Base-by-base conservation (phyloP, 495 filamentous ascomycete species). In the Hypoxylon cercidicola region DNA sequence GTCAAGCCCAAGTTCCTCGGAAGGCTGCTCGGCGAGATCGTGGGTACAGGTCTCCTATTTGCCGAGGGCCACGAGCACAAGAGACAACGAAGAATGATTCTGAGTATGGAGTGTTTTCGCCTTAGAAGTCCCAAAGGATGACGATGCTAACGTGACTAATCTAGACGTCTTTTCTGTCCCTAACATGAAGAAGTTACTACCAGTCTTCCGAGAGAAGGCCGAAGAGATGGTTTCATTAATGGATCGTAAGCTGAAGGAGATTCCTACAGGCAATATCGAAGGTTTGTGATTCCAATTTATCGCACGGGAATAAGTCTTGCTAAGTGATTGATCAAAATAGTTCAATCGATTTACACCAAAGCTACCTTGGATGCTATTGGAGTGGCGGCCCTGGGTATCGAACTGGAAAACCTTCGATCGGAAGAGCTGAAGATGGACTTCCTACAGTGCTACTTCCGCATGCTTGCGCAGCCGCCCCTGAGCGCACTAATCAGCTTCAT, bases 291-390 rank as follows among this genome's bases (percentile, higher is more conserved):
- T 12, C 10, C 41, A 25, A 16, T 7, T 4, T 28, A 19, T 32
- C n/a, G 30, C 23, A 15, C 21, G 5, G 30, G 9, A 19, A 30
- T 10, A 12, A 4, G 2, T 37, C 34, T 41, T 41, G n/a, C 39
- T 41, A 6, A 28, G 25, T 28, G 7, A 11, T n/a, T 11, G 3
- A 1, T 45, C 7, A 1, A 34, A 50, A 50, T 23, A 71, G 68
- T 67, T 1, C 51, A 54, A 13, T 55, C 50, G 19, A 35, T 60
- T 4, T 70, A 56, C 37, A 47, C 57, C 16, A 70, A 60, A 58
- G 58, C 60, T 18, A 89, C 89, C 0, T 84, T 92, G 2, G 90
- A 92, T 63, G 87, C 91, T 40, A 90, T 90, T 47, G 89, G 90
- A 3, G 74, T 84, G 3, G 84, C 88, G 0, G 86, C 87, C 1